Conservation (phyloP, 2,329 filamentous ascomycete genomes). For the Pseudogymnoascus sp. region DNA sequence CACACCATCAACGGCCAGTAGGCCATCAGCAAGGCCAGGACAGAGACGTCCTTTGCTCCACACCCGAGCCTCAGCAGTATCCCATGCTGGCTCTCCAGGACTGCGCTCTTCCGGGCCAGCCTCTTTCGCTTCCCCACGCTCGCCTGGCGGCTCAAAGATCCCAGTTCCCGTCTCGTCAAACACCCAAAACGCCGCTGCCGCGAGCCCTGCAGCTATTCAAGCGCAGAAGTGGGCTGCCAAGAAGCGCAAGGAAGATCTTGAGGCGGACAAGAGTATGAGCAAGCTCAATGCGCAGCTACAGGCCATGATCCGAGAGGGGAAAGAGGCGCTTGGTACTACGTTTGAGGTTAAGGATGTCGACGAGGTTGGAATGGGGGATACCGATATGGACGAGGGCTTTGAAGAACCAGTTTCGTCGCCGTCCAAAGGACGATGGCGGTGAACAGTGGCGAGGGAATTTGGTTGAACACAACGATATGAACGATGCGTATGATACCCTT, state of each 20-base stretch:
- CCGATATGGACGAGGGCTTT: neutral
- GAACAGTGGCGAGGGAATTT: neutral
- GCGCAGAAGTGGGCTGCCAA: slow-evolving; percentile 67
- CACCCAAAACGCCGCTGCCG: slow-evolving; percentile 10
- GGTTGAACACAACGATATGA: neutral
- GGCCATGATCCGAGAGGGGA: slow-evolving; percentile 83
- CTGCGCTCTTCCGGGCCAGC: slow-evolving; percentile 39
- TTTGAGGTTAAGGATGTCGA: slow-evolving; percentile 48
- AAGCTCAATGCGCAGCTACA: slow-evolving; percentile 72
- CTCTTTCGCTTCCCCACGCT: slow-evolving; percentile 45
- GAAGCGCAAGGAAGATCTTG: slow-evolving; percentile 63
- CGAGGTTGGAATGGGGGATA: slow-evolving; percentile 4
- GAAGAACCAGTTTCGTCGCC: neutral
- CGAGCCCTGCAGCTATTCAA: slow-evolving; percentile 44
- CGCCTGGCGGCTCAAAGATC: slow-evolving; percentile 24
- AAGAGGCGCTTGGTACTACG: slow-evolving; percentile 72
- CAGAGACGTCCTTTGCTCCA: slow-evolving; percentile 27
- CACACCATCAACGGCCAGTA: slow-evolving; percentile 18
- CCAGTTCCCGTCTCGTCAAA: slow-evolving; percentile 7
- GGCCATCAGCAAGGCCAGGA: slow-evolving; percentile 25
- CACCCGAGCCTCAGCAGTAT: slow-evolving; percentile 36
- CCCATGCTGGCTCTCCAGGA: slow-evolving; percentile 39
- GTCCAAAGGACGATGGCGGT: neutral
- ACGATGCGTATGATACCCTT: slow-evolving; percentile 5
- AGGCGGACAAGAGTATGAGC: slow-evolving; percentile 70